Percentiles rank a stretch among this genome's conserved stretches.
Evolutionary conservation across 257 asterid species (phyloP).

Genomic region (Plantago ovata): DNA sequence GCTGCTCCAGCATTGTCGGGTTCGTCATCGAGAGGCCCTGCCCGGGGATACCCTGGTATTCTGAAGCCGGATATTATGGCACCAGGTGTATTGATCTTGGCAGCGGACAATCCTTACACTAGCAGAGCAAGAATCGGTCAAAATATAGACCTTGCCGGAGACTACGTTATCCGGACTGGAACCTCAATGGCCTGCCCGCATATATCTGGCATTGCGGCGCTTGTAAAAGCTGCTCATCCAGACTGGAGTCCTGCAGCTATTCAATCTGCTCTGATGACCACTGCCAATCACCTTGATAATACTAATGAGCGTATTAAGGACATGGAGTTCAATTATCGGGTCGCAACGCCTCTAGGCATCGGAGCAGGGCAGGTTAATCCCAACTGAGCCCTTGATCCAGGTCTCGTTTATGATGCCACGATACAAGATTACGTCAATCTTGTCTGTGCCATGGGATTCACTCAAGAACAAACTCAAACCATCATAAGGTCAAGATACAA

Average conservation of each 20-base stretch:
- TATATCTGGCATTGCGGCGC: slow-evolving; percentile 36
- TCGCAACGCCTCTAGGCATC: slow-evolving; percentile 31
- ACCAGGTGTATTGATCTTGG: slow-evolving; percentile 33
- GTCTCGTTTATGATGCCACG: slow-evolving; percentile 36
- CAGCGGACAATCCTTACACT: slow-evolving; percentile 24
- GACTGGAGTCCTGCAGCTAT: slow-evolving; percentile 48
- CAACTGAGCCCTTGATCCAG: slow-evolving; percentile 44
- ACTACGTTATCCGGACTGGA: slow-evolving; percentile 27
- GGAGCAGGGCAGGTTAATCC: slow-evolving; percentile 47
- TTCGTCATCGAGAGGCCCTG: slow-evolving; percentile 34
- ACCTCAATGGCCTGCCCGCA: slow-evolving; percentile 50
- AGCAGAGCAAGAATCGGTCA: slow-evolving; percentile 14
- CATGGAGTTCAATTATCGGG: background rate
- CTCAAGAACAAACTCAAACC: slow-evolving; percentile 27
- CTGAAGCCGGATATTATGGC: slow-evolving; percentile 42
- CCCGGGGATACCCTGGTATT: slow-evolving; percentile 18
- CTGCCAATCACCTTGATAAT: slow-evolving; percentile 39
- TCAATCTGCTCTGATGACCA: slow-evolving; percentile 54
- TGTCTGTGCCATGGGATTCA: slow-evolving; percentile 39
- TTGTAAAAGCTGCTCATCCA: slow-evolving; percentile 38
- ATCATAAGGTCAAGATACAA: slow-evolving; percentile 28
- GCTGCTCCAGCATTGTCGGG: slow-evolving; percentile 27
- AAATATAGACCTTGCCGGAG: slow-evolving; percentile 14
- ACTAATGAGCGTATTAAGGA: slow-evolving; percentile 34
- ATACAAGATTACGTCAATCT: slow-evolving; percentile 33